Evolutionary conservation across 139 green algal genomes (phyloP).

Genomic region (Raphidocelis subcapitata): DNA sequence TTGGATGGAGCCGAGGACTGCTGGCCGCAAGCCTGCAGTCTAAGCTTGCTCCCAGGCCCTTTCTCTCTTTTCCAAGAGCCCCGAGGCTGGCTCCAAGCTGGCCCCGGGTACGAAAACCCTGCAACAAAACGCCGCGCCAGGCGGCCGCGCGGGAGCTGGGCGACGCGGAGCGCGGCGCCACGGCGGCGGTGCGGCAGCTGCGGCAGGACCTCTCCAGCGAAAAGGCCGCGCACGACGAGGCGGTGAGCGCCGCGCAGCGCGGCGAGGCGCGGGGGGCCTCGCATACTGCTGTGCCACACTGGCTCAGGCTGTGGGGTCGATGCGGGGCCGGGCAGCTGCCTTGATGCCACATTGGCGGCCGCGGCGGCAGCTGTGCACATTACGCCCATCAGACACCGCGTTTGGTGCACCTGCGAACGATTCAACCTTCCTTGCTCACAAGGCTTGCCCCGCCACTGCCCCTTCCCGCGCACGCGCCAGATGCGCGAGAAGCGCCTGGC

Average conservation of each 20-base stretch:
- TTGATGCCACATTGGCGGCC: no score
- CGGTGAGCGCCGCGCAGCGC: conserved; percentile 48
- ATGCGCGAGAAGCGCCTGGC: conserved; percentile 51
- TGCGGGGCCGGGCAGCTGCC: no score
- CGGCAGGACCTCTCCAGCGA: conserved; percentile 61
- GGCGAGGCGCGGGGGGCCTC: not conserved
- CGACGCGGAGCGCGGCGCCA: conserved; percentile 62
- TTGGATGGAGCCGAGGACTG: no score
- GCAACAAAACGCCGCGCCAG: conserved; percentile 4
- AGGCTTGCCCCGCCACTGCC: no score
- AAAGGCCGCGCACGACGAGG: conserved; percentile 71
- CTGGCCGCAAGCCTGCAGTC: no score
- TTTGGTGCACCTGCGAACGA: not conserved
- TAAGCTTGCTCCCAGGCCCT: no score
- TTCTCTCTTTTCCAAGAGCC: no score
- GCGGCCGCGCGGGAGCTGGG: conserved; percentile 56
- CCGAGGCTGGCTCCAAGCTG: no score
- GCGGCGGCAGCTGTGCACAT: not conserved
- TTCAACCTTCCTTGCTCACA: conserved; percentile 5
- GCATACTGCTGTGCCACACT: not conserved
- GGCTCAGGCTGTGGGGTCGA: no score
- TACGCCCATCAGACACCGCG: not conserved
- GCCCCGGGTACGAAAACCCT: no score
- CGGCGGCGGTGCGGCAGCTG: conserved; percentile 59
- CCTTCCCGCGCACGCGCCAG: no score